phyloP scores from a whole-genome alignment of 805 yeast genomes.

The Maudiozyma turicensis region DNA sequence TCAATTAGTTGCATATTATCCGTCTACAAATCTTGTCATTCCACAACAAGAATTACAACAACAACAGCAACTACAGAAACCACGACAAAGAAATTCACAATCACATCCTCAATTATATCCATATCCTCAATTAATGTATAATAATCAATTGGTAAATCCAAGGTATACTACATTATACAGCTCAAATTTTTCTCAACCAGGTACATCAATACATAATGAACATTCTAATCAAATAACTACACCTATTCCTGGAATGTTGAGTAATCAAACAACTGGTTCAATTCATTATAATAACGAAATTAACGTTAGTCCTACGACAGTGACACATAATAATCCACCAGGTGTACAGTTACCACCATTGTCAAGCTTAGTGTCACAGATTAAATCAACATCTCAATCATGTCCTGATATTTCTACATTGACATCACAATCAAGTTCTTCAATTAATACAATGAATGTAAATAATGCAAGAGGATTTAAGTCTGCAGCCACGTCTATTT shows the following conservation, averaged over 20 bases:
- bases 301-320: not conserved
- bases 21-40: not conserved
- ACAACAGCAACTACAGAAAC: not conserved
- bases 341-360: not conserved
- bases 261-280: not conserved
- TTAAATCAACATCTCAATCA: not conserved
- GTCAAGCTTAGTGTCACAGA: not conserved
- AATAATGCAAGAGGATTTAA: not conserved
- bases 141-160: not conserved
- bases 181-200: not conserved
- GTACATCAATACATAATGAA: not conserved
- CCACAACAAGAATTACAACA: not conserved
- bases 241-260: not conserved
- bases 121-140: not conserved
- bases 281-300: not conserved
- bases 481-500: not conserved
- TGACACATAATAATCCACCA: not conserved
- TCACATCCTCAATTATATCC: not conserved
- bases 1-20: not conserved
- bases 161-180: not conserved
- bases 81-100: not conserved
- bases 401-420: not conserved
- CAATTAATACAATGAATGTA: not conserved
- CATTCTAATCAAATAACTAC: not conserved
- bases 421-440: not conserved